A percentile compares a stretch with the other conserved stretches of the same genome.
Conservation (phyloP, 1,284 basidiomycete species). For the Schizopora paradoxa region DNA sequence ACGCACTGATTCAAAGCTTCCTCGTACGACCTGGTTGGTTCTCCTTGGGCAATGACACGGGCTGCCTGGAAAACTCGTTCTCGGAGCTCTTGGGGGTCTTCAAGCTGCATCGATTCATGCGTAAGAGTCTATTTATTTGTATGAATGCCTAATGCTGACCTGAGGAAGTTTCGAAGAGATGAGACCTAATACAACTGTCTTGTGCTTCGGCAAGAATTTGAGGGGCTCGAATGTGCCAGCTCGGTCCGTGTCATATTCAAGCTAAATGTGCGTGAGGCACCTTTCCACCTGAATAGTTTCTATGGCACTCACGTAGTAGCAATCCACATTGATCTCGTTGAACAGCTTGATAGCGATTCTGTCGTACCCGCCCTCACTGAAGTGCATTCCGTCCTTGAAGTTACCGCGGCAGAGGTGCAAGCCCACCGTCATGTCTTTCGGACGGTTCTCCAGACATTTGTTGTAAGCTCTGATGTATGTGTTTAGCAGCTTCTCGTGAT, state of each 20-base stretch:
- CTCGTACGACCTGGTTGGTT: slow-evolving; percentile 44
- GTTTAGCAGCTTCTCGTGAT: slow-evolving; percentile 29
- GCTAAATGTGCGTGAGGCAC: slow-evolving; percentile 29
- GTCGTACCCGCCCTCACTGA: slow-evolving; percentile 35
- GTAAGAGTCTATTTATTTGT: slow-evolving; percentile 17
- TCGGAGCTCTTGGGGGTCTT: slow-evolving; percentile 52
- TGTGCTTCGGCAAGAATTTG: slow-evolving; percentile 57
- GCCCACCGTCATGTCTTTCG: slow-evolving; percentile 34
- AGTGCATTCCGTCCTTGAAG: slow-evolving; percentile 25
- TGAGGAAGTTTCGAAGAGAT: slow-evolving; percentile 65
- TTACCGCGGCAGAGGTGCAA: slow-evolving; percentile 40
- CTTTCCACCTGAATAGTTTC: slow-evolving; percentile 1
- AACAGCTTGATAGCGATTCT: slow-evolving; percentile 36
- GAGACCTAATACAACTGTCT: slow-evolving; percentile 66
- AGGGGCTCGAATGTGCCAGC: slow-evolving; percentile 68
- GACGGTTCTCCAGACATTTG: slow-evolving; percentile 29
- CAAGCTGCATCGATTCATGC: slow-evolving; percentile 38
- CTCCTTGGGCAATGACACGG: slow-evolving; percentile 47
- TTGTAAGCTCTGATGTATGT: slow-evolving; percentile 31
- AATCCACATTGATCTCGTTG: slow-evolving; percentile 32
- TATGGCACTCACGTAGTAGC: slow-evolving; percentile 27
- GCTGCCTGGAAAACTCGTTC: slow-evolving; percentile 61
- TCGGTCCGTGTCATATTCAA: slow-evolving; percentile 77
- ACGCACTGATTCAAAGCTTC: slow-evolving; percentile 55
- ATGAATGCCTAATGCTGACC: slow-evolving; percentile 31